Evolutionary conservation across 164 flowering plant species (phyloP), one percentile per base, ranked within the genome.

Genomic region (Magnolia kwangsiensis): DNA sequence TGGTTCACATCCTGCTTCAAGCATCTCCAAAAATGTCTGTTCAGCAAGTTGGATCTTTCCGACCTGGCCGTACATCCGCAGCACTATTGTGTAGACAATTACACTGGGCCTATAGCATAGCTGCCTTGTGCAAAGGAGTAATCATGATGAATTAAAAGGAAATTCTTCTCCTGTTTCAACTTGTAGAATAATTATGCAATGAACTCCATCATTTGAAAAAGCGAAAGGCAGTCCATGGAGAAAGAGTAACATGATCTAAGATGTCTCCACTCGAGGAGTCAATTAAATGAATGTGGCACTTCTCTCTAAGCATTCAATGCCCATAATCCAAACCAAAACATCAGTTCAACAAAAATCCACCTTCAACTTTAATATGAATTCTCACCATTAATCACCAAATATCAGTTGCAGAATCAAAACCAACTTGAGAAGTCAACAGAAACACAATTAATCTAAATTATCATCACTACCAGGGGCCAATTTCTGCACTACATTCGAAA

Each of bases 41-140:
- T 96, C 99, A 69, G 99, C 99, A 75, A 94, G 88, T 80, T 85
- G 88, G 75, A 96, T 88, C 86, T 91, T 92, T 71, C 99, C 99
- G 78, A 84, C 89, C 90, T 91, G 95, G 78, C 99, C 99, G 85
- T 96, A 92, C 18, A 80, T 71, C 21, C 97, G 91, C 78, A 96
- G 75, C 78, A 94, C 81, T 70, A 96, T 85, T 1, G 99, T 94
- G 85, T 94, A 96, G 68, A 75, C 93, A 67, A 92, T 82, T 31
- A 90, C 97, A 72, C 96, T 89, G 13, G 98, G 95, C 29, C 85
- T 88, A 78, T 92, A 96, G 84, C 90, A 77, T 37, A 96, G 78
- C 99, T 96, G 99, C 87, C 77, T 24, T 16, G 20, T 65, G 14
- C 55, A 74, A 23, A 49, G 18, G 10, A 37, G 55, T 13, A 20